A percentile compares a stretch with the other conserved stretches of the same genome.
Evolutionary conservation across 805 yeast genomes (phyloP).

Genomic region (Nakazawaea populi): DNA sequence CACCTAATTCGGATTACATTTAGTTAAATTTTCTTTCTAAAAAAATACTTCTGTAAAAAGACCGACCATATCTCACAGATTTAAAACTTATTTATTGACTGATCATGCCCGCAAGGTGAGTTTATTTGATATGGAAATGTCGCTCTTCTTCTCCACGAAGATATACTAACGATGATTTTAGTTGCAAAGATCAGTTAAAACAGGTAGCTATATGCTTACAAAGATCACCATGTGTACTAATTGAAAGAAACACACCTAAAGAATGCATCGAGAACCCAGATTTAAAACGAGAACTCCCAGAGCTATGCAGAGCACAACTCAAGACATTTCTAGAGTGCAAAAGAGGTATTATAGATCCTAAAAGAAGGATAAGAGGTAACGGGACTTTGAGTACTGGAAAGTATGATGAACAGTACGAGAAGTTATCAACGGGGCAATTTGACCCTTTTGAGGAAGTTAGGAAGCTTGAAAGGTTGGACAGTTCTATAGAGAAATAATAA

Average conservation of each 20-base stretch:
- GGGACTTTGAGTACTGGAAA: conserved; percentile 91
- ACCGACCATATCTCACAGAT: too few species aligned
- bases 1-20: background rate
- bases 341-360: conserved; percentile 85
- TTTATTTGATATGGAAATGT: too few species aligned
- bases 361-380: conserved; percentile 88
- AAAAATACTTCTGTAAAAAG: background rate
- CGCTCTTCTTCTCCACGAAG: background rate
- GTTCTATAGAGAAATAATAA: conserved; percentile 33
- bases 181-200: conserved; percentile 90
- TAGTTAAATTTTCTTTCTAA: background rate
- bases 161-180: conserved; percentile 19
- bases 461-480: conserved; percentile 59
- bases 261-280: conserved; percentile 82
- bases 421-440: conserved; percentile 74
- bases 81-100: background rate
- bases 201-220: conserved; percentile 96
- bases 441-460: conserved; percentile 76
- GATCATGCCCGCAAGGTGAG: conserved; percentile 51
- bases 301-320: conserved; percentile 79
- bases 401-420: conserved; percentile 81
- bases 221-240: conserved; percentile 92
- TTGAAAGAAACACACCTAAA: conserved; percentile 84
- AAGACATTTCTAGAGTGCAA: conserved; percentile 86
- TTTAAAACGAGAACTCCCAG: conserved; percentile 73